A percentile compares a stretch with the other conserved stretches of the same genome.
phyloP scores from a whole-genome alignment of 768 basidiomycete genomes.

The Termitomyces eurrhizus region DNA sequence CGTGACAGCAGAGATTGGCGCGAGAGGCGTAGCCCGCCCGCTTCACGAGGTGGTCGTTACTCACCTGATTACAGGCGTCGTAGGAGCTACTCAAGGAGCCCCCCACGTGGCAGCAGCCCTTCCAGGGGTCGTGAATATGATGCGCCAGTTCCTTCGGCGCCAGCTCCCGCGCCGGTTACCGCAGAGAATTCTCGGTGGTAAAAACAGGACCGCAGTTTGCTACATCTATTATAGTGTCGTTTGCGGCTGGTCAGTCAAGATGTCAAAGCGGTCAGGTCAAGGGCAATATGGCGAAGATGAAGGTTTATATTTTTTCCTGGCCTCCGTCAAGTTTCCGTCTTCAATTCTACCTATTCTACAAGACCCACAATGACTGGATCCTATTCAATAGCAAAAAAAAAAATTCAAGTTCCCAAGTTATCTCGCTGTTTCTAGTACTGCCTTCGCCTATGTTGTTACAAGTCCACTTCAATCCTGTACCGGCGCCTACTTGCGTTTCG shows the following conservation, averaged over 20 bases:
- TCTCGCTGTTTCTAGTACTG: conserved; percentile 53
- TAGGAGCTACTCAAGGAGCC: conserved; percentile 76
- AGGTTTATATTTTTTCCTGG: conserved; percentile 37
- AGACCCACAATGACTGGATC: conserved; percentile 41
- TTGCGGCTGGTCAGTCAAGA: conserved; percentile 23
- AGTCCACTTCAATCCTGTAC: conserved; percentile 24
- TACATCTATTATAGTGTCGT: conserved; percentile 8
- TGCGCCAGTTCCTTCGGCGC: conserved; percentile 25
- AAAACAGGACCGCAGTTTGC: conserved; percentile 25
- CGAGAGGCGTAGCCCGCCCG: conserved; percentile 74
- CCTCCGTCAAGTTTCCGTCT: conserved; percentile 36
- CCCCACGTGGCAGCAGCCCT: conserved; percentile 67
- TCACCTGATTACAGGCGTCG: conserved; percentile 77
- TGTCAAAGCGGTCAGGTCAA: conserved; percentile 29
- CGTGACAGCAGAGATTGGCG: conserved; percentile 74
- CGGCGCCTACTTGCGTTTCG: conserved; percentile 18
- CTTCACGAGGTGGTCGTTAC: conserved; percentile 59
- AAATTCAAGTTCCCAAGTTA: conserved; percentile 66
- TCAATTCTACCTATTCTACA: conserved; percentile 37
- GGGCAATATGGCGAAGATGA: conserved; percentile 41
- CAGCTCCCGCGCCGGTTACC: conserved; percentile 37
- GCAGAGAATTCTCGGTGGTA: conserved; percentile 51
- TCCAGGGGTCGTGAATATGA: conserved; percentile 37
- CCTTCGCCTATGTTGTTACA: conserved; percentile 45
- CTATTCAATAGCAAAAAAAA: conserved; percentile 46